phyloP scores from a whole-genome alignment of 148 eudicot genomes.

The Fallopia convolvulus region DNA sequence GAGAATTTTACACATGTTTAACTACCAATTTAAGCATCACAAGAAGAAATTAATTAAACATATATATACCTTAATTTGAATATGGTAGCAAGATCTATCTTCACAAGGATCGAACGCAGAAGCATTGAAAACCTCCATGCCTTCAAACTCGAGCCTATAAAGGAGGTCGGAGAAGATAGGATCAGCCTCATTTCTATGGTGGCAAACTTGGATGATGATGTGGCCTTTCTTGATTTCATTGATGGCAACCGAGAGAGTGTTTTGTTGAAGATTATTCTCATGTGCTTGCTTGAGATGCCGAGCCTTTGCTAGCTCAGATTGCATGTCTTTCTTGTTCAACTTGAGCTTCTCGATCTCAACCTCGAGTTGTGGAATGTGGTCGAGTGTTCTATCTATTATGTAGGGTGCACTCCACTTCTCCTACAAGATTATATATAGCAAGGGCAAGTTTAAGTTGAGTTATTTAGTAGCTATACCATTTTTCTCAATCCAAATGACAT shows the following conservation, averaged over 20 bases:
- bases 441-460: too few relatives aligned
- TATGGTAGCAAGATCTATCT: constrained; percentile 40
- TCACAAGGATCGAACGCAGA: constrained; percentile 29
- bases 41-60: background rate
- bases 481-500: background rate
- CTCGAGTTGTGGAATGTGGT: constrained; percentile 46
- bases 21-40: background rate
- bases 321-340: constrained; percentile 24
- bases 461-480: too few relatives aligned
- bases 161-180: constrained; percentile 21
- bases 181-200: constrained; percentile 9
- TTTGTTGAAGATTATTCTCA: background rate
- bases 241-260: constrained; percentile 28
- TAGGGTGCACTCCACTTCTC: constrained; percentile 47
- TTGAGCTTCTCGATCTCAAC: constrained; percentile 28
- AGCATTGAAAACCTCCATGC: constrained; percentile 26
- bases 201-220: constrained; percentile 41
- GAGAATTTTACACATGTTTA: background rate
- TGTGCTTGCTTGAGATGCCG: constrained; percentile 8
- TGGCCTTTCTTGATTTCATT: constrained; percentile 37
- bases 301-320: constrained; percentile 3
- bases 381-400: constrained; percentile 40
- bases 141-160: constrained; percentile 29
- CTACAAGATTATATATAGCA: constrained; percentile 16
- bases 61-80: constrained; percentile 38